A percentile compares a stretch with the other conserved stretches of the same genome.
These are phyloP conservation scores for Brachypodium distachyon DNA, from an alignment of 202 grass and related monocot species.

Conservation along the genomic window DNA sequence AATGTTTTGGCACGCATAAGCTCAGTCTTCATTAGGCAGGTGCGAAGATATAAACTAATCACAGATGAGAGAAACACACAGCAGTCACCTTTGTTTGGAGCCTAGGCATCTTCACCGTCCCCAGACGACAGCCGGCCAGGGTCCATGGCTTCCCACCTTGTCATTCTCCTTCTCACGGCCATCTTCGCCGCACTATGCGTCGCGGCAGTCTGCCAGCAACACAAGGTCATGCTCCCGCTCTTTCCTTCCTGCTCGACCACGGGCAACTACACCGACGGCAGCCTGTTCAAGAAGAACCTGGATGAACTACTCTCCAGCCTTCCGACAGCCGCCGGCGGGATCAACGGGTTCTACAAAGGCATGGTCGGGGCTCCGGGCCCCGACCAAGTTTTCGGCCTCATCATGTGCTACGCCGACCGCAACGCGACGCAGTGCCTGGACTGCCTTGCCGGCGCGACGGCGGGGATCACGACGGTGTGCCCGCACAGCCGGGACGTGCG, in stretches of 20 bases:
- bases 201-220: background rate
- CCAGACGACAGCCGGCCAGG: background rate
- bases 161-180: background rate
- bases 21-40: background rate
- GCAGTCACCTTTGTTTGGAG: background rate
- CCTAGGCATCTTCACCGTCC: background rate
- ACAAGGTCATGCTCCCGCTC: background rate
- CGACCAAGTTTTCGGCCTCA: slow-evolving; percentile 28
- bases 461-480: background rate
- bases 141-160: background rate
- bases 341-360: slow-evolving; percentile 16
- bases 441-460: background rate
- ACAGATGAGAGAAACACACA: background rate
- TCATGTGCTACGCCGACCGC: slow-evolving; percentile 34
- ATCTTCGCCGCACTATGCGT: background rate
- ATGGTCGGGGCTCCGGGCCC: background rate
- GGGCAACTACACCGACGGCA: slow-evolving; percentile 8
- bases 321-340: background rate
- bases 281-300: slow-evolving; percentile 34
- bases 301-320: slow-evolving; percentile 14
- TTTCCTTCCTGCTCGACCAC: background rate
- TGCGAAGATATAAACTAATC: background rate
- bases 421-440: background rate
- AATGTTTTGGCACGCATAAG: background rate
- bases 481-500: background rate